These are phyloP conservation scores for Rhizophora apiculata DNA, from an alignment of 345 rosid genomes.

Conservation along the genomic window DNA sequence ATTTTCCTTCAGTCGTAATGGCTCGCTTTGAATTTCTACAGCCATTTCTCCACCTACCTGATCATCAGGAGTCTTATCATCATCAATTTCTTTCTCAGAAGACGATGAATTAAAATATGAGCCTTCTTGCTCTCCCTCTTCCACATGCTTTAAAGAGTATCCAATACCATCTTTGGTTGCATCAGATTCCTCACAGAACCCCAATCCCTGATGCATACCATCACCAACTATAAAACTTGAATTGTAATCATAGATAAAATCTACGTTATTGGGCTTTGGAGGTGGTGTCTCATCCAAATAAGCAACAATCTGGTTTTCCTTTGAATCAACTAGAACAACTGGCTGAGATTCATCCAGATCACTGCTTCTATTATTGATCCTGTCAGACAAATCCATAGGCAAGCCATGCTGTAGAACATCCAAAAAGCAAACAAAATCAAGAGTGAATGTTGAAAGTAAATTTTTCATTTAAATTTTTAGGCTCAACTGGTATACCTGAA, in stretches of 20 bases:
- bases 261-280: slow-evolving; percentile 30
- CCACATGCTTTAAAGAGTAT: slow-evolving; percentile 41
- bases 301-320: slow-evolving; percentile 49
- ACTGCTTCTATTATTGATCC: slow-evolving; percentile 9
- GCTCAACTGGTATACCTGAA: slow-evolving; percentile 34
- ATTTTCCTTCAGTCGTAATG: slow-evolving; percentile 40
- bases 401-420: slow-evolving; percentile 34
- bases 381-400: slow-evolving; percentile 14
- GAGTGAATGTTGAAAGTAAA: background rate
- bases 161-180: slow-evolving; percentile 39
- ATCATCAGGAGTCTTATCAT: slow-evolving; percentile 20
- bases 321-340: slow-evolving; percentile 45
- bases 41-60: slow-evolving; percentile 28
- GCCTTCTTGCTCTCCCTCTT: slow-evolving; percentile 29
- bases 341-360: slow-evolving; percentile 31
- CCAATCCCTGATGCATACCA: slow-evolving; percentile 58
- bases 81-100: slow-evolving; percentile 36
- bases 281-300: slow-evolving; percentile 55
- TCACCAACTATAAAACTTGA: slow-evolving; percentile 66
- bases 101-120: slow-evolving; percentile 28
- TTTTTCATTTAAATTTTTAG: background rate
- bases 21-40: slow-evolving; percentile 34
- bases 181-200: slow-evolving; percentile 55
- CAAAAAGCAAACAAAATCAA: background rate
- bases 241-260: slow-evolving; percentile 49